These are phyloP conservation scores for Yarrowia bubula DNA, from an alignment of 805 yeast species.

Conservation along the genomic window DNA sequence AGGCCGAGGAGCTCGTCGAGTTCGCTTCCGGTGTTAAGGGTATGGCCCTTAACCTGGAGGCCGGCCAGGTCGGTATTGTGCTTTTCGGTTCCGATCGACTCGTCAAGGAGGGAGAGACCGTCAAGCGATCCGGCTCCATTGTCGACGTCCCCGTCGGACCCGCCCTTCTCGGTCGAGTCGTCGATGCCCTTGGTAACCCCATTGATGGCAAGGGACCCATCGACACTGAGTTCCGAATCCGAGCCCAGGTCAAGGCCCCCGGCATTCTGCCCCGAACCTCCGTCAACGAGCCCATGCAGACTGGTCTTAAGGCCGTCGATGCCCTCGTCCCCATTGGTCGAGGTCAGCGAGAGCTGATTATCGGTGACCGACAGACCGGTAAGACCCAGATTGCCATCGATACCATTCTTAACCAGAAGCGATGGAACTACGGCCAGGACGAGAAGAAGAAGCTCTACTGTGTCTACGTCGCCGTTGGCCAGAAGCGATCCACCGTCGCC, in stretches of 20 bases:
- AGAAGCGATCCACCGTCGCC: conserved; percentile 99
- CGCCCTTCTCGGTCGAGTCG: conserved; percentile 96
- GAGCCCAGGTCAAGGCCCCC: conserved; percentile 99
- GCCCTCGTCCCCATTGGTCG: conserved; percentile 99
- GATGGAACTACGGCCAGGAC: conserved; percentile 94
- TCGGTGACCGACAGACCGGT: conserved; percentile 99
- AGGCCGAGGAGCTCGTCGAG: conserved; percentile 99
- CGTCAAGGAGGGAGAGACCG: conserved; percentile 99
- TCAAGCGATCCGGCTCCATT: conserved; percentile 99
- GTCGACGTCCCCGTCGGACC: conserved; percentile 99
- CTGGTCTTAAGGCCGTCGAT: conserved; percentile 98
- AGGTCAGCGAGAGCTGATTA: conserved; percentile 99
- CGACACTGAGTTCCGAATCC: conserved; percentile 74
- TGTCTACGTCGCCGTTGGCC: conserved; percentile 99
- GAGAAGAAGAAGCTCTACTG: conserved; percentile 98
- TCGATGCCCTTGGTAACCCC: conserved; percentile 98
- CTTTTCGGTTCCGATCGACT: conserved; percentile 98
- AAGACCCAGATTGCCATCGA: conserved; percentile 99
- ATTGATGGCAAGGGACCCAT: conserved; percentile 99
- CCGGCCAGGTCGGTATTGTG: conserved; percentile 99
- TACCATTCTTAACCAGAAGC: conserved; percentile 97
- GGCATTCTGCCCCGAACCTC: conserved; percentile 99
- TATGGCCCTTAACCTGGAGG: conserved; percentile 99
- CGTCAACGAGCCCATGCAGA: conserved; percentile 98
- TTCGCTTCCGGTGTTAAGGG: conserved; percentile 99